These are phyloP conservation scores for Kuraishia ogatae DNA, from an alignment of 805 yeast genomes.

Conservation along the genomic window DNA sequence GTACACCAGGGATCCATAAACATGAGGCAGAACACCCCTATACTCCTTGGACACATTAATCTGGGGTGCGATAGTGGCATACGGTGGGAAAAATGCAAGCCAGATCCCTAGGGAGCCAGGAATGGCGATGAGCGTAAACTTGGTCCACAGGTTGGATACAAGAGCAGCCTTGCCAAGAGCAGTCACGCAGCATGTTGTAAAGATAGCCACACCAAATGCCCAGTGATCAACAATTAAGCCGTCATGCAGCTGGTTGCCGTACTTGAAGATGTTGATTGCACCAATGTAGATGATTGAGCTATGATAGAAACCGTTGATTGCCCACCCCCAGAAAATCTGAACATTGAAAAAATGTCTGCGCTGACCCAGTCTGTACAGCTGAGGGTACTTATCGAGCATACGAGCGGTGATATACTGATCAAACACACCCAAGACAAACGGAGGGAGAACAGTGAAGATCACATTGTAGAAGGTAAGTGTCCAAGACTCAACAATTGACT, in stretches of 20 bases:
- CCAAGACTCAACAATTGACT: slow-evolving; percentile 96
- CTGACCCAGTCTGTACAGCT: slow-evolving; percentile 86
- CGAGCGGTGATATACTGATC: slow-evolving; percentile 94
- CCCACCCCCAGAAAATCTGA: slow-evolving; percentile 95
- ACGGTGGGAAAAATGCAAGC: slow-evolving; percentile 81
- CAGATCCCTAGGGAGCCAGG: slow-evolving; percentile 89
- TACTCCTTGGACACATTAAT: slow-evolving; percentile 78
- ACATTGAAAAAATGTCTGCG: slow-evolving; percentile 83
- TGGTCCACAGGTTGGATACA: slow-evolving; percentile 90
- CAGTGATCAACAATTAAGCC: slow-evolving; percentile 83
- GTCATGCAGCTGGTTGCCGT: slow-evolving; percentile 53
- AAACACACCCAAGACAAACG: slow-evolving; percentile 91
- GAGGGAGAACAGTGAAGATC: slow-evolving; percentile 89
- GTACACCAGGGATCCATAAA: slow-evolving; percentile 70
- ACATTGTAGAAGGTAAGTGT: slow-evolving; percentile 94
- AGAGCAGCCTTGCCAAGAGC: slow-evolving; percentile 94
- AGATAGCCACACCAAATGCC: slow-evolving; percentile 91
- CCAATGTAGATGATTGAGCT: slow-evolving; percentile 79
- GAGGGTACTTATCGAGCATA: slow-evolving; percentile 85
- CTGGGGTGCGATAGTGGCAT: slow-evolving; percentile 77
- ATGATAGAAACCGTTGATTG: slow-evolving; percentile 89
- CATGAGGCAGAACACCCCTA: slow-evolving; percentile 65
- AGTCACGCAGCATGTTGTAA: slow-evolving; percentile 79
- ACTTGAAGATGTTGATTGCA: slow-evolving; percentile 55
- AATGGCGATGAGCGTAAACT: slow-evolving; percentile 82